Conservation (phyloP, 73 alveolate genomes). For the Stentor roeselii region DNA sequence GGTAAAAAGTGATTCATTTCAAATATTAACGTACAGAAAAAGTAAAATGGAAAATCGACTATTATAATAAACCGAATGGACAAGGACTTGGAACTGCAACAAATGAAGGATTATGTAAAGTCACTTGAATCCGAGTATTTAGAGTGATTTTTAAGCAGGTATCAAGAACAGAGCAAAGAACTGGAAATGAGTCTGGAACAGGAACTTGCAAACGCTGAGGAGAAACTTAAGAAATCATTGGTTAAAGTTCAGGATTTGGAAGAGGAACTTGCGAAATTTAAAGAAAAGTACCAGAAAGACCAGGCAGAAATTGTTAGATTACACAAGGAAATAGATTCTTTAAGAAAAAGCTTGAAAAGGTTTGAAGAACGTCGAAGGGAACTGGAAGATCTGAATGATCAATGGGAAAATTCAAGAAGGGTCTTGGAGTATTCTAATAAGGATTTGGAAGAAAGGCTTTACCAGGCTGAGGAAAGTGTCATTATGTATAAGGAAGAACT, state of each 20-base stretch:
- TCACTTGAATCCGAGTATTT: neutral
- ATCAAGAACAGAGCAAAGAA: neutral
- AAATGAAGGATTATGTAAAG: neutral
- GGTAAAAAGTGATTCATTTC: neutral
- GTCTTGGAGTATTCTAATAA: neutral
- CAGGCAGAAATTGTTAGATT: neutral
- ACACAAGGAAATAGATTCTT: neutral
- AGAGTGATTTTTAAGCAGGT: neutral
- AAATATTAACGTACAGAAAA: constrained; percentile 4
- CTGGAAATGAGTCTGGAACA: neutral
- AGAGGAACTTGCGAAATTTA: neutral
- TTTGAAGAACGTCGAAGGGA: neutral
- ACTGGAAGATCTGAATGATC: constrained; percentile 10
- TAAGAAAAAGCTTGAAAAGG: neutral
- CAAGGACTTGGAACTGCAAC: no score
- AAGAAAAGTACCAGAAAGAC: neutral
- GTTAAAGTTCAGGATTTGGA: neutral
- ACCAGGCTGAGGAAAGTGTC: constrained; percentile 12
- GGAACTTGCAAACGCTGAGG: neutral
- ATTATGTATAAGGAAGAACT: constrained; percentile 15
- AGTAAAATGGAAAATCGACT: no score
- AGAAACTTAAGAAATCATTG: neutral
- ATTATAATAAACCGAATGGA: no score
- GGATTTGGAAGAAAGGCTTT: neutral
- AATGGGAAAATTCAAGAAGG: constrained; percentile 20